A percentile compares a stretch with the other conserved stretches of the same genome.
phyloP scores from a whole-genome alignment of 2,329 filamentous ascomycete genomes.

The Alternaria conjuncta region DNA sequence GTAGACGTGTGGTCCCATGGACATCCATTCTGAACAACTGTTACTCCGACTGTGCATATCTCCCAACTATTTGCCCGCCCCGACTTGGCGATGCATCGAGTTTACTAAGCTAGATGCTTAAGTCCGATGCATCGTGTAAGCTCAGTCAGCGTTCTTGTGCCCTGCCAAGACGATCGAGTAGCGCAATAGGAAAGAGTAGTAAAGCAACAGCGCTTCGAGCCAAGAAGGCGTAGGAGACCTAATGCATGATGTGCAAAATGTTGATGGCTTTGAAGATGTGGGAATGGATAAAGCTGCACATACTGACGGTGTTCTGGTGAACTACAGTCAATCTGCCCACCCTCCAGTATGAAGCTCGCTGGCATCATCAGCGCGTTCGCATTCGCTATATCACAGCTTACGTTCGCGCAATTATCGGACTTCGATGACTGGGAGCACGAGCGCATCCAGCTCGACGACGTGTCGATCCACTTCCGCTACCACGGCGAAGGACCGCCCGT shows the following conservation, averaged over 20 bases:
- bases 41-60: not conserved
- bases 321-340: rapidly evolving
- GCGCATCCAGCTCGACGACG: not conserved
- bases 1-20: too few relatives aligned
- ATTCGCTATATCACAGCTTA: not conserved
- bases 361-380: not conserved
- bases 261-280: too few relatives aligned
- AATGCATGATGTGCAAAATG: too few relatives aligned
- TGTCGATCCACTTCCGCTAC: not conserved
- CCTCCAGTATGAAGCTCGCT: not conserved
- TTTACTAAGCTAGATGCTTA: not conserved
- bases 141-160: not conserved
- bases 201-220: not conserved
- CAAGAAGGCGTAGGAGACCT: not conserved
- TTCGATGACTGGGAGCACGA: not conserved
- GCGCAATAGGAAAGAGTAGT: not conserved
- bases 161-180: not conserved
- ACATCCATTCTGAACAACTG: not conserved
- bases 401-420: not conserved
- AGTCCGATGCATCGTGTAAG: not conserved
- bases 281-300: not conserved
- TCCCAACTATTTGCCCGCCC: not conserved
- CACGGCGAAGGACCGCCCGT: not conserved
- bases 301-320: not conserved
- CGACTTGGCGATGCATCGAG: not conserved